A percentile compares a stretch with the other conserved stretches of the same genome.
Evolutionary conservation across 108 stramenopile genomes (phyloP).

Genomic region (Cyclotella kingstonii): DNA sequence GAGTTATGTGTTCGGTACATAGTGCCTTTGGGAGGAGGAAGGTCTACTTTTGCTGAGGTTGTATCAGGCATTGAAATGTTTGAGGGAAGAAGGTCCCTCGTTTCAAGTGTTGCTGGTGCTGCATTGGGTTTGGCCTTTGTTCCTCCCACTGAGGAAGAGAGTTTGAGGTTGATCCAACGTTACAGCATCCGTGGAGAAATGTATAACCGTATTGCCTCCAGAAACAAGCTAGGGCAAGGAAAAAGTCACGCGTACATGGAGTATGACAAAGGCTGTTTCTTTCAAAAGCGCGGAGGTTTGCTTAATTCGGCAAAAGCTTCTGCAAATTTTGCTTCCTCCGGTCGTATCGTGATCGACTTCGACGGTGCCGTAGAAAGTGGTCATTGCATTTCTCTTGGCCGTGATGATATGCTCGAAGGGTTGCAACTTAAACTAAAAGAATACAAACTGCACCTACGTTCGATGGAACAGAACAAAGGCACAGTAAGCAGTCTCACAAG

Average conservation of each 20-base stretch:
- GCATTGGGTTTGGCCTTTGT: constrained; percentile 44
- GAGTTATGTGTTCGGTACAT: constrained; percentile 57
- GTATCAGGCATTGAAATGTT: constrained; percentile 64
- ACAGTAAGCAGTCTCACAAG: background rate
- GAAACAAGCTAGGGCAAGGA: constrained; percentile 7
- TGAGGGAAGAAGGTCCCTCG: constrained; percentile 47
- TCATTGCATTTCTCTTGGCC: constrained; percentile 47
- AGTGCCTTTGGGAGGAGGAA: constrained; percentile 46
- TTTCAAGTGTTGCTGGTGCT: background rate
- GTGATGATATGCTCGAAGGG: constrained; percentile 66
- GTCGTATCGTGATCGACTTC: constrained; percentile 67
- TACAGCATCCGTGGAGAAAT: constrained; percentile 48
- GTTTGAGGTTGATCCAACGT: constrained; percentile 14
- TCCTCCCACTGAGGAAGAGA: constrained; percentile 33
- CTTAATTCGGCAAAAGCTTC: constrained; percentile 24
- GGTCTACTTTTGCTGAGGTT: constrained; percentile 57
- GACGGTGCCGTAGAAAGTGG: constrained; percentile 57
- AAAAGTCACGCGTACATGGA: constrained; percentile 45
- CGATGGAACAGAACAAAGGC: constrained; percentile 16
- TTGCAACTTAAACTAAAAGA: constrained; percentile 63
- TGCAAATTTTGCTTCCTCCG: constrained; percentile 46
- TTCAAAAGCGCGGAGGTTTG: constrained; percentile 40
- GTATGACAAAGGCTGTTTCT: constrained; percentile 62
- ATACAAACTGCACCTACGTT: constrained; percentile 48
- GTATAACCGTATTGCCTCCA: constrained; percentile 45